Conservation (phyloP, 2,329 filamentous ascomycete species). For the Sarocladiaceae sp. region DNA sequence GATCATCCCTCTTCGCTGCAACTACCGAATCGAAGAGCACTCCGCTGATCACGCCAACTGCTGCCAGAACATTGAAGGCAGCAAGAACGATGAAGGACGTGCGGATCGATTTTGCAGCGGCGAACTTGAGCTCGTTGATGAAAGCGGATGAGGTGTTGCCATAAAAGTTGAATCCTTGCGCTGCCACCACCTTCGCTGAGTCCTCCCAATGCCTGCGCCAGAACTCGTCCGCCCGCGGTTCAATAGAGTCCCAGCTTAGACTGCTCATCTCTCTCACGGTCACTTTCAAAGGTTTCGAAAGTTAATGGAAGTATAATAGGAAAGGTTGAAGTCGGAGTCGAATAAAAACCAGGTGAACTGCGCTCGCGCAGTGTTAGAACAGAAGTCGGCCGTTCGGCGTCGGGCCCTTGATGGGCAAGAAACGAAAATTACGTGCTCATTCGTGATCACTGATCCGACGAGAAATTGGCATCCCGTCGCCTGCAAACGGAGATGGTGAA, state of each 20-base stretch:
- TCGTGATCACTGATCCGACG: slow-evolving; percentile 8
- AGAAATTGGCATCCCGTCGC: slow-evolving; percentile 9
- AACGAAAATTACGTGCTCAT: slow-evolving; percentile 8
- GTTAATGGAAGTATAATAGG: not conserved
- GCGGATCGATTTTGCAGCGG: slow-evolving; percentile 52
- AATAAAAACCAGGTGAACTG: not conserved
- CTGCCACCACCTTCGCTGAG: slow-evolving; percentile 2
- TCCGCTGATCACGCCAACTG: slow-evolving; percentile 49
- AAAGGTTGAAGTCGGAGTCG: not conserved
- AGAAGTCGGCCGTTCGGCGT: slow-evolving; percentile 4
- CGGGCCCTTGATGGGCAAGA: slow-evolving; percentile 10
- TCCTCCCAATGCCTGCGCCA: slow-evolving; percentile 12
- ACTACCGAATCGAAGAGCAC: slow-evolving; percentile 55
- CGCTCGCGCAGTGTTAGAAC: slow-evolving; percentile 1
- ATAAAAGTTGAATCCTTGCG: slow-evolving; percentile 9
- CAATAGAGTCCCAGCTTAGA: slow-evolving; percentile 17
- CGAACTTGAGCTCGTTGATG: slow-evolving; percentile 48
- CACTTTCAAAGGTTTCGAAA: not conserved
- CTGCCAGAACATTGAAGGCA: slow-evolving; percentile 56
- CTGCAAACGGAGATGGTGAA: slow-evolving; percentile 10
- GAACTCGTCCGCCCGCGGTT: slow-evolving; percentile 14
- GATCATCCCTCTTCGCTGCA: slow-evolving; percentile 35
- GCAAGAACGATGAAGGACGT: slow-evolving; percentile 59
- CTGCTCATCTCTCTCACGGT: slow-evolving; percentile 9
- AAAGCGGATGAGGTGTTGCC: slow-evolving; percentile 41